phyloP scores from a whole-genome alignment of 1,139 yeast species.

The Pichia sp. region DNA sequence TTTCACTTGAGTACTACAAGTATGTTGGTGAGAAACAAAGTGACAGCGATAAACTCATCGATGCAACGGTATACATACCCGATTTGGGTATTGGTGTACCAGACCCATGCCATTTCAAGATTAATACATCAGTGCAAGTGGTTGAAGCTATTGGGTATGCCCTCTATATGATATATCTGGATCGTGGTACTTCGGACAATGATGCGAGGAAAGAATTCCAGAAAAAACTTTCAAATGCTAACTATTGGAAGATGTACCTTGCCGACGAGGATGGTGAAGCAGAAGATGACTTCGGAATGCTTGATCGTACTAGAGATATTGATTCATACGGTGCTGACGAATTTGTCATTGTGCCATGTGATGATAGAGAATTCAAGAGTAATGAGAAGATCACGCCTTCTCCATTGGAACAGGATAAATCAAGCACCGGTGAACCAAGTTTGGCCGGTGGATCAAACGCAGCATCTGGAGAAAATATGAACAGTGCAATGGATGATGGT shows the following conservation, averaged over 20 bases:
- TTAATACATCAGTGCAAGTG: slow-evolving; percentile 38
- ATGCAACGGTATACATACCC: slow-evolving; percentile 29
- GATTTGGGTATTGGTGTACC: slow-evolving; percentile 21
- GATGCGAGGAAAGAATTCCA: slow-evolving; percentile 5
- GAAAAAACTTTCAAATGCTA: slow-evolving; percentile 36
- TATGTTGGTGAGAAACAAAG: slow-evolving; percentile 35
- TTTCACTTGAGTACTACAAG: slow-evolving; percentile 48
- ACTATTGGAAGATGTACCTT: slow-evolving; percentile 59
- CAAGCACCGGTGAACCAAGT: too few species aligned
- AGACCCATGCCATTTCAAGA: slow-evolving; percentile 20
- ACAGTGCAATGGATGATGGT: neutral
- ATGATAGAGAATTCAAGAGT: slow-evolving; percentile 28
- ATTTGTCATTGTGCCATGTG: slow-evolving; percentile 49
- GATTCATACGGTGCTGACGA: slow-evolving; percentile 63
- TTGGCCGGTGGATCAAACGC: too few species aligned
- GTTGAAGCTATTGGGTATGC: slow-evolving; percentile 62
- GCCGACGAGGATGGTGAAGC: slow-evolving; percentile 78
- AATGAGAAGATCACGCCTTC: slow-evolving; percentile 46
- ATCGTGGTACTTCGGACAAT: slow-evolving; percentile 8
- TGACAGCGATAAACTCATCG: slow-evolving; percentile 23
- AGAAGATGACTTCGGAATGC: slow-evolving; percentile 64
- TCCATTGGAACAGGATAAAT: slow-evolving; percentile 32
- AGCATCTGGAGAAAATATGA: too few species aligned
- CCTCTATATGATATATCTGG: slow-evolving; percentile 31
- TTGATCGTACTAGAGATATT: slow-evolving; percentile 48